These are phyloP conservation scores for Alloteropsis semialata DNA, from an alignment of 176 grass and related monocot species.

Conservation along the genomic window DNA sequence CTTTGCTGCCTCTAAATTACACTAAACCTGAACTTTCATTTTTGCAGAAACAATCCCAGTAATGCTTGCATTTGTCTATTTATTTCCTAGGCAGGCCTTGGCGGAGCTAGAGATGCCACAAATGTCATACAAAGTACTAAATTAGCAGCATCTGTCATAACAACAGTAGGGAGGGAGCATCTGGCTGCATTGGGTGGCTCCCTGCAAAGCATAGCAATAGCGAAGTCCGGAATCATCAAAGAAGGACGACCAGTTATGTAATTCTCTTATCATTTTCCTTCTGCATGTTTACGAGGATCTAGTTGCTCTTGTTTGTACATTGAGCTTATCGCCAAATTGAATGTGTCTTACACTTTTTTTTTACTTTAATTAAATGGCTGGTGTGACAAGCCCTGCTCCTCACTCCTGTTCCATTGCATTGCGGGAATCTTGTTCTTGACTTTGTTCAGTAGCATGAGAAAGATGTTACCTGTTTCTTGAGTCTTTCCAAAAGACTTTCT, in stretches of 20 bases:
- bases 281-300: neutral
- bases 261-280: conserved; percentile 17
- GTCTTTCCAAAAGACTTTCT: neutral
- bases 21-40: neutral
- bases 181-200: conserved; percentile 90
- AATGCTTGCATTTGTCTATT: conserved; percentile 11
- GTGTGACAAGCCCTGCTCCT: neutral
- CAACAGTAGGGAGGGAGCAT: conserved; percentile 83
- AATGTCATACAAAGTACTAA: conserved; percentile 80
- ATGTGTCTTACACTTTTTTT: neutral
- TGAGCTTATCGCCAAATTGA: neutral
- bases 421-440: conserved; percentile 3
- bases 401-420: neutral
- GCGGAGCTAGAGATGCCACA: conserved; percentile 97
- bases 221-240: conserved; percentile 97
- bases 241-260: conserved; percentile 78
- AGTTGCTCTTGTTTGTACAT: neutral
- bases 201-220: conserved; percentile 76
- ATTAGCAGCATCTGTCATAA: conserved; percentile 80
- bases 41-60: neutral
- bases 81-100: conserved; percentile 76
- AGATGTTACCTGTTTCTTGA: neutral
- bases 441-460: neutral
- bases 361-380: conserved; percentile 6
- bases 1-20: neutral